Evolutionary conservation across 208 protist species (phyloP), one percentile per base, ranked within the genome.

Genomic region (Trypanosoma conorhini): DNA sequence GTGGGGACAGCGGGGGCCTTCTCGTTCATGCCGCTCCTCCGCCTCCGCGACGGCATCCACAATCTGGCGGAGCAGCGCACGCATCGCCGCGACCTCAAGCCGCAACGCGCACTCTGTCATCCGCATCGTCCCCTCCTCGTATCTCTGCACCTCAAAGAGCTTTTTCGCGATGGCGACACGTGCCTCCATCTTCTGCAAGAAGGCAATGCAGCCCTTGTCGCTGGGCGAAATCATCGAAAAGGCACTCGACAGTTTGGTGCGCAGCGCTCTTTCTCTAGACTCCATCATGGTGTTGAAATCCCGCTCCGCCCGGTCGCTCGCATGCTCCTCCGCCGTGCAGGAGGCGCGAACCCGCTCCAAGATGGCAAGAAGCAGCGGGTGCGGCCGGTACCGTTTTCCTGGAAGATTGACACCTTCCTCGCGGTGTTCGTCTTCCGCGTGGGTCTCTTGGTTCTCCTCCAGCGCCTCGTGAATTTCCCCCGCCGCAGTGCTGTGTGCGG

Each of bases 81-180:
- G 69, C 83, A 96, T 65, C 22, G 80, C 76, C 54, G 75, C 68
- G 26, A 83, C 66, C 70, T 96, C 88, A 65, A 86, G 64, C 33
- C 72, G 70, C 7, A 96, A 48, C 7, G 76, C 77, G 13, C 71
- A 40, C 21, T 92, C 76, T 19, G 87, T 80, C 13, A 75, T 75
- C 67, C 87, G 80, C n/a, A 93, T 72, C 9, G 90, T 93, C 56
- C 83, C 79, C 48, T 89, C 74, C 63, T 96, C 90, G 60, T 83
- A 77, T 5, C 69, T 76, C 74, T 88, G 71, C 50, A 88, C 80
- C n/a, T 74, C 26, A 61, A 82, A 86, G 15, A 93, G 82, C 17
- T 71, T 80, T 42, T 78, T 48, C n/a, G 87, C 87, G 5, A 68
- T 75, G 21, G 55, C 58, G 13, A 87, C 54, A 5, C 87, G 81